phyloP scores from a whole-genome alignment of 768 basidiomycete genomes.

The Rhizopogon sp. region DNA sequence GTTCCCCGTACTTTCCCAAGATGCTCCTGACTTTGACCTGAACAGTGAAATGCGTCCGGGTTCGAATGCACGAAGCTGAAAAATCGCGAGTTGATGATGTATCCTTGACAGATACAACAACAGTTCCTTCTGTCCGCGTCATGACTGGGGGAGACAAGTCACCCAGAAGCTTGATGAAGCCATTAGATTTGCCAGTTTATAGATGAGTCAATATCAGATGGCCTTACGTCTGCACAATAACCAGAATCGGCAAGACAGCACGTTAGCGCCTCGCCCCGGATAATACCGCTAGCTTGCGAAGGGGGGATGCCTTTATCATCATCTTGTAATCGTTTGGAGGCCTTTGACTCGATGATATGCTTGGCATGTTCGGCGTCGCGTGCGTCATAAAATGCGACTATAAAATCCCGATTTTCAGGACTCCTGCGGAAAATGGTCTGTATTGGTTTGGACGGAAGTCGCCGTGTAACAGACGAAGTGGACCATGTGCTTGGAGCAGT shows the following conservation, averaged over 20 bases:
- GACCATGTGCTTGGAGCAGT: constrained; percentile 1
- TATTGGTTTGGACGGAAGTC: constrained; percentile 27
- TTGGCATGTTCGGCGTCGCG: constrained; percentile 49
- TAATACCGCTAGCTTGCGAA: not conserved
- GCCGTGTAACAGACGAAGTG: not conserved
- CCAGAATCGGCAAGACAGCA: constrained; percentile 43
- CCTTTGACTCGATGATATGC: constrained; percentile 28
- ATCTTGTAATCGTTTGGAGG: constrained; percentile 3
- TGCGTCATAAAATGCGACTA: constrained; percentile 60
- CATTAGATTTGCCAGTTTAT: constrained; percentile 7
- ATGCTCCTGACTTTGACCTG: constrained; percentile 25
- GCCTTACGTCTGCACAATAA: constrained; percentile 40
- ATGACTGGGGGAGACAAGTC: constrained; percentile 40
- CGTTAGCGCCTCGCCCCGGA: constrained; percentile 25
- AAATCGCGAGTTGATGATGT: constrained; percentile 15
- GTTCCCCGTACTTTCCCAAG: constrained; percentile 26
- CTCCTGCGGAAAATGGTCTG: constrained; percentile 55
- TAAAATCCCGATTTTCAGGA: constrained; percentile 44
- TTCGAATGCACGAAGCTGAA: constrained; percentile 17
- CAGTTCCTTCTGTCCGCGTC: constrained; percentile 45
- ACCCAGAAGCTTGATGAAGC: constrained; percentile 44
- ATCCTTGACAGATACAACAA: constrained; percentile 41
- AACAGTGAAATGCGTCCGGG: constrained; percentile 12
- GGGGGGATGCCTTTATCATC: constrained; percentile 8
- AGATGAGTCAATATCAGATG: constrained; percentile 1